Evolutionary conservation across 2,329 filamentous ascomycete species (phyloP), one percentile per base, ranked within the genome.

Genomic region (Sporothrix mexicana): DNA sequence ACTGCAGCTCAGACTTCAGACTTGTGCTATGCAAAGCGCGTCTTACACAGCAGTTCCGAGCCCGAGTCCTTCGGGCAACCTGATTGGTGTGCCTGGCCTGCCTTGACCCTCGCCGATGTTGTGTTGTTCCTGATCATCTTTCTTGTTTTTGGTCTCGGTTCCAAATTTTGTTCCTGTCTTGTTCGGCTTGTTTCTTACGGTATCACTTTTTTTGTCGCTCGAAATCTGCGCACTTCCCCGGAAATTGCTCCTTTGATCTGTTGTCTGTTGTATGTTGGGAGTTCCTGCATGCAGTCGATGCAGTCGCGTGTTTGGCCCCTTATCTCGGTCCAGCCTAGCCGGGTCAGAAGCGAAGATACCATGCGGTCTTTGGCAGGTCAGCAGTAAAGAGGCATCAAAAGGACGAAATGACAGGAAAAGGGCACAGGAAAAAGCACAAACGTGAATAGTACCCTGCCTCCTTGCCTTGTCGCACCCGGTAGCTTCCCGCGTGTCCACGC

Each of bases 331-430:
- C 30, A 36, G 30, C 7, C 30, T 36, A 7, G 30, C 30, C 2
- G 30, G 30, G 30, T 36, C 30, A 36, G 30, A 61, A 64, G 23
- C 9, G 23, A 20, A 66, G 41, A 47, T 41, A 66, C n/a, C 41
- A 64, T 47, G n/a, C 61, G 12, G 61, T 64, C 61, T 64, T 64
- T 9, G 61, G n/a, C 61, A 64, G 59, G 59, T 20, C 41, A n/a
- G 17, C 59, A n/a, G n/a, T n/a, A n/a, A n/a, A n/a, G n/a, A n/a
- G n/a, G n/a, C n/a, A n/a, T n/a, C n/a, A 36, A 36, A 30, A 36
- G 7, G 30, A 36, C 30, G 3, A 36, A 36, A 36, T 36, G 30
- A 36, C 30, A 36, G 30, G 30, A 7, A 36, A 36, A 36, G 7
- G 7, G 5, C 30, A 36, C 30, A 36, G 30, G 4, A 36, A 36